Evolutionary conservation across 169 alveolate species (phyloP), one percentile per base, ranked within the genome.

Genomic region (Plasmodium reichenowi): DNA sequence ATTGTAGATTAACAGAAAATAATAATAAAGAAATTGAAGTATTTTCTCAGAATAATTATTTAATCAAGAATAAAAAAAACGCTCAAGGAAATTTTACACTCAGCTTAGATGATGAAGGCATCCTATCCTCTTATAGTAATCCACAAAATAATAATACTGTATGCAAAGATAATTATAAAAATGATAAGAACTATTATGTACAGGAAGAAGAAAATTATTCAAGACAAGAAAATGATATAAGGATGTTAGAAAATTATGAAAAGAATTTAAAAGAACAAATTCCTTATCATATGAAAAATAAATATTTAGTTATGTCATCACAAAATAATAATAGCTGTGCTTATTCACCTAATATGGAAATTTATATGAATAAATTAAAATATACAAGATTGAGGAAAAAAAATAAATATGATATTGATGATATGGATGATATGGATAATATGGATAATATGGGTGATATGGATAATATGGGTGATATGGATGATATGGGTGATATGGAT

Each of bases 131-230:
- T 60, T 13, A 52, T 52, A 12, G 1, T 5, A 52, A 52, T 12
- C n/a, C 7, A 13, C 17, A 60, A 20, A 45, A 73, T 20, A 43
- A 32, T 56, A 70, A 47, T 15, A 20, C 22, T 6, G 10, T 38
- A 22, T 73, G 26, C 12, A 29, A 10, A 22, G 62, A 73, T 1
- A 43, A 45, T 56, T 32, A 45, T n/a, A 48, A 56, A 52, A 26
- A 45, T 10, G 15, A 63, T 24, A 52, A 56, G 7, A 73, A 73
- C 29, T 22, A 54, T 32, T 32, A 60, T 13, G 12, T 62, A 15
- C 12, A 63, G 45, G 74, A 54, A 6, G 74, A 74, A 43, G 58
- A 29, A 13, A 48, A 22, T 38, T 32, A 70, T 2, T 32, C 63
- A 2, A 74, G 58, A 5, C 54, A 29, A 3, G 86, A 47, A 56